Evolutionary conservation across 139 green algal species (phyloP).

Genomic region (Pleodorina starrii): DNA sequence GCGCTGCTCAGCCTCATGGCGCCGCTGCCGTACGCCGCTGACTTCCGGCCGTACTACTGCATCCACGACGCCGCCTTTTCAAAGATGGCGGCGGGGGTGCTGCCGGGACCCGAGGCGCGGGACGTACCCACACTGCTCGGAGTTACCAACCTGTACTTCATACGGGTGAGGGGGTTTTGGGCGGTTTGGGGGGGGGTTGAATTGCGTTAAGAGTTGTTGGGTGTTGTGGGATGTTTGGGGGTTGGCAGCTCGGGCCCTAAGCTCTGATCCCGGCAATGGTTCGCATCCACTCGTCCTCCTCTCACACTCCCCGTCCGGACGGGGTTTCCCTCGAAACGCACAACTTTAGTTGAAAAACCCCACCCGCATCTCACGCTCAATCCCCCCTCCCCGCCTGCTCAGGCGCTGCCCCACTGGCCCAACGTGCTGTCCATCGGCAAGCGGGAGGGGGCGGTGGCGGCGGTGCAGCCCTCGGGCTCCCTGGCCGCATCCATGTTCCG

Average conservation of each 20-base stretch:
- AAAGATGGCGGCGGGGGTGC: constrained; percentile 59
- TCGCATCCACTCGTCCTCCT: too few species aligned
- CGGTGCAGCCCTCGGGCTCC: not conserved
- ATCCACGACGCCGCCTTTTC: constrained; percentile 91
- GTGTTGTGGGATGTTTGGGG: too few species aligned
- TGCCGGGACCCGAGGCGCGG: constrained; percentile 51
- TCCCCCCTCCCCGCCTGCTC: constrained; percentile 19
- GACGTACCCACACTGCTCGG: constrained; percentile 83
- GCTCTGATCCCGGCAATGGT: too few species aligned
- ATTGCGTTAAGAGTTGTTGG: constrained; percentile 87
- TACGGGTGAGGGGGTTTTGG: constrained; percentile 74
- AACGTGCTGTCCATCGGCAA: constrained; percentile 81
- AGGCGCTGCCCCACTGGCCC: constrained; percentile 74
- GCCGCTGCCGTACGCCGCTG: constrained; percentile 84
- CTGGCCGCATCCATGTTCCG: constrained; percentile 25
- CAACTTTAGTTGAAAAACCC: too few species aligned
- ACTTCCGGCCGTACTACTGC: constrained; percentile 94
- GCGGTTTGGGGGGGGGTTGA: constrained; percentile 75
- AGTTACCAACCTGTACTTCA: constrained; percentile 93
- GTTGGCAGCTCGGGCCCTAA: too few species aligned
- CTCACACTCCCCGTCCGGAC: too few species aligned
- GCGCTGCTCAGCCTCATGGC: constrained; percentile 82
- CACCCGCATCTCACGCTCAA: too few species aligned
- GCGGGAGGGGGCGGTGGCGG: constrained; percentile 51
- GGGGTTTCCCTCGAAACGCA: too few species aligned